phyloP scores from a whole-genome alignment of 75 land plant species.

The Azolla pinnata region DNA sequence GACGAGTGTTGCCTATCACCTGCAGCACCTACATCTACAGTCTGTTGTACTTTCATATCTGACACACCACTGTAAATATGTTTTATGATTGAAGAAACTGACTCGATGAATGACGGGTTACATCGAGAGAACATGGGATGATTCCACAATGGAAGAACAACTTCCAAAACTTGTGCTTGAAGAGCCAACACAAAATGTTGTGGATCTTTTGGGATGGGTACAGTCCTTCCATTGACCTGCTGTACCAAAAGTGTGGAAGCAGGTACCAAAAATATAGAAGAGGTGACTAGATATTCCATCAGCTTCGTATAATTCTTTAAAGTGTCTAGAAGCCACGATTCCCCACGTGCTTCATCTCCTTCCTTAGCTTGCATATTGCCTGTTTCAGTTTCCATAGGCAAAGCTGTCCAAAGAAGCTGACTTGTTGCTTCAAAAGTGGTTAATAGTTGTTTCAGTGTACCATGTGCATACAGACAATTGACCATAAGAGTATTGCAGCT shows the following conservation, averaged over 20 bases:
- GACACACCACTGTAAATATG: constrained; percentile 75
- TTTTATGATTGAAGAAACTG: constrained; percentile 57
- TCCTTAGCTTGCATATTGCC: constrained; percentile 37
- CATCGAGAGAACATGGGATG: constrained; percentile 75
- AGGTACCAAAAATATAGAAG: constrained; percentile 53
- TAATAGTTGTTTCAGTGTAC: constrained; percentile 62
- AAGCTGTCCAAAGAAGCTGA: constrained; percentile 73
- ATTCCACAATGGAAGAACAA: constrained; percentile 88
- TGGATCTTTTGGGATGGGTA: constrained; percentile 71
- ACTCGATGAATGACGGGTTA: constrained; percentile 47
- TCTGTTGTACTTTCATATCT: constrained; percentile 41
- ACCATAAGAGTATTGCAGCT: constrained; percentile 65
- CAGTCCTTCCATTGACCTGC: constrained; percentile 53
- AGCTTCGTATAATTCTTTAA: constrained; percentile 57
- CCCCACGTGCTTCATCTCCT: constrained; percentile 32
- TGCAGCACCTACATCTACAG: constrained; percentile 23
- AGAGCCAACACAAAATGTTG: constrained; percentile 62
- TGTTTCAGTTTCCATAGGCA: constrained; percentile 46
- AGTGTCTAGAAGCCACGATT: constrained; percentile 71
- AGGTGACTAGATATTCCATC: constrained; percentile 72
- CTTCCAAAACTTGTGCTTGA: constrained; percentile 79
- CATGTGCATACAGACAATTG: constrained; percentile 80
- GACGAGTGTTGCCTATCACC: constrained; percentile 38
- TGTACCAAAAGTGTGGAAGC: constrained; percentile 67
- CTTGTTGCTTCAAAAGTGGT: constrained; percentile 91